These are phyloP conservation scores for Porogramme epimiltina DNA, from an alignment of 1,284 basidiomycete genomes.

Conservation along the genomic window DNA sequence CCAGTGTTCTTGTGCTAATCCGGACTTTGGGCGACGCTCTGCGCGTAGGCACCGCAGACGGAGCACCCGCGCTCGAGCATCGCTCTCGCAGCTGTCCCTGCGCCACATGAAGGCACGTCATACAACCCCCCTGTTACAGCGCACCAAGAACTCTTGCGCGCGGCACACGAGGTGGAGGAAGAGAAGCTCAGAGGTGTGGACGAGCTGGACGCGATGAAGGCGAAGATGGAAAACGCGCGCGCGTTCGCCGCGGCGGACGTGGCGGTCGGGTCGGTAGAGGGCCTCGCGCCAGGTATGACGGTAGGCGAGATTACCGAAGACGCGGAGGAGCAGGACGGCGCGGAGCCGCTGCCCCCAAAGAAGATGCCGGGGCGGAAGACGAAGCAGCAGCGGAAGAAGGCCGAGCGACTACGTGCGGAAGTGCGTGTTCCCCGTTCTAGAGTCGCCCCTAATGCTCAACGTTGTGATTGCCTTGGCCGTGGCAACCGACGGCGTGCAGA, in stretches of 20 bases:
- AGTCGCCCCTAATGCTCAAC: neutral
- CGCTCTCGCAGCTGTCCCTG: slow-evolving; percentile 62
- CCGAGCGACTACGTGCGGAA: slow-evolving; percentile 60
- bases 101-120: slow-evolving; percentile 88
- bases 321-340: slow-evolving; percentile 39
- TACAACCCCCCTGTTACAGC: slow-evolving; percentile 88
- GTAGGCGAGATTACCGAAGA: slow-evolving; percentile 48
- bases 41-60: slow-evolving; percentile 46
- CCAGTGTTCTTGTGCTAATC: too few species aligned
- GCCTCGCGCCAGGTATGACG: slow-evolving; percentile 58
- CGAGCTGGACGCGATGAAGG: slow-evolving; percentile 54
- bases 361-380: slow-evolving; percentile 70
- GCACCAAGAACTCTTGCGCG: slow-evolving; percentile 75
- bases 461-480: neutral
- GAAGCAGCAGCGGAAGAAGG: slow-evolving; percentile 68
- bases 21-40: too few species aligned
- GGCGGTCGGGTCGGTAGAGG: slow-evolving; percentile 14
- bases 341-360: slow-evolving; percentile 38
- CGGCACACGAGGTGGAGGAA: slow-evolving; percentile 73
- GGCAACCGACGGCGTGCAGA: slow-evolving; percentile 40
- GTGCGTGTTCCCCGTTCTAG: slow-evolving; percentile 38
- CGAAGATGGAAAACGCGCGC: slow-evolving; percentile 57
- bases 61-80: slow-evolving; percentile 55
- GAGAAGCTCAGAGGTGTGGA: slow-evolving; percentile 57
- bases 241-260: slow-evolving; percentile 28